Conservation (phyloP, 371 early-diverging fungal genomes). For the Thermomucor indicae-seudaticae region DNA sequence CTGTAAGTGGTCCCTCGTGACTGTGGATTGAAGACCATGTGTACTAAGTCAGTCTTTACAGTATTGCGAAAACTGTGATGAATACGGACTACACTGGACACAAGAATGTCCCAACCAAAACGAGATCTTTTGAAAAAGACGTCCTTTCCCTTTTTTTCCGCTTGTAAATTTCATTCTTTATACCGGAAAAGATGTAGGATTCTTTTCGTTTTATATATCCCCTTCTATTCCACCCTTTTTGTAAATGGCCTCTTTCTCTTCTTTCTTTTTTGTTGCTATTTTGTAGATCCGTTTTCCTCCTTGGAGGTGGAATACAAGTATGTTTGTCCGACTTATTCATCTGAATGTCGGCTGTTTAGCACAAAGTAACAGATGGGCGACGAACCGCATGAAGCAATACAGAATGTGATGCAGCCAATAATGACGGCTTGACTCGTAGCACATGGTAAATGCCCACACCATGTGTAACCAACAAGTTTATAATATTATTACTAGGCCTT, state of each 20-base stretch:
- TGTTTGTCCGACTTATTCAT: neutral
- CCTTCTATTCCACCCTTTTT: neutral
- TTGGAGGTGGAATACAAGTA: neutral
- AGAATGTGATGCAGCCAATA: no score
- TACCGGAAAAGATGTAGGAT: constrained; percentile 1
- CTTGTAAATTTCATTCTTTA: neutral
- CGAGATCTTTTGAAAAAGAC: constrained; percentile 48
- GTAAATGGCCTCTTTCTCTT: constrained; percentile 1
- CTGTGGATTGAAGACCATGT: neutral
- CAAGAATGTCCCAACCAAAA: constrained; percentile 68
- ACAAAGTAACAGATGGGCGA: no score
- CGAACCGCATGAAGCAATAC: no score
- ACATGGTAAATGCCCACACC: no score
- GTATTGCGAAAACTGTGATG: constrained; percentile 75
- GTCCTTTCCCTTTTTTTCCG: neutral
- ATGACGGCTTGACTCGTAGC: no score
- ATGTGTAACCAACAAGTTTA: no score
- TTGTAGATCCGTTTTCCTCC: neutral
- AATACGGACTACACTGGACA: constrained; percentile 59
- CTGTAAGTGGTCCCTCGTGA: constrained; percentile 4
- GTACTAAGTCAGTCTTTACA: constrained; percentile 6
- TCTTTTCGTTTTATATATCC: neutral
- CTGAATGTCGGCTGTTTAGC: neutral
- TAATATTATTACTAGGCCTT: no score
- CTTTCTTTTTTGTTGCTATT: constrained; percentile 5